A percentile compares a stretch with the other conserved stretches of the same genome.
These are phyloP conservation scores for Cyclocybe cylindracea DNA, from an alignment of 768 basidiomycete species.

Conservation along the genomic window DNA sequence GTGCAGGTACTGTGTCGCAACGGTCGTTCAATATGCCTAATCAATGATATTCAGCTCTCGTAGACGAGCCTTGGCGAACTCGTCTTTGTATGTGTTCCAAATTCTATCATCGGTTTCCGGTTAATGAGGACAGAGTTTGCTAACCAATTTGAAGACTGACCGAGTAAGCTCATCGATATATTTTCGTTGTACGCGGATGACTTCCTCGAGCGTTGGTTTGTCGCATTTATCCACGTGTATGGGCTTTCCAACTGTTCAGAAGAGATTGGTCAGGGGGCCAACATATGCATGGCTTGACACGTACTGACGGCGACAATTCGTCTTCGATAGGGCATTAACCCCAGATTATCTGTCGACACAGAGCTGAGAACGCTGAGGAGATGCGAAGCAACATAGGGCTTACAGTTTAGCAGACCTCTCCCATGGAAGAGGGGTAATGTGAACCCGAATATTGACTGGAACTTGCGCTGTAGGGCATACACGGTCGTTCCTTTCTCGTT, in stretches of 20 bases:
- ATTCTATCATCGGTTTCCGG: conserved; percentile 52
- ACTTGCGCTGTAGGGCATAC: conserved; percentile 84
- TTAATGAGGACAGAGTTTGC: background rate
- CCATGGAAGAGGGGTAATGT: conserved; percentile 98
- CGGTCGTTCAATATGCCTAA: background rate
- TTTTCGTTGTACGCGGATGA: conserved; percentile 74
- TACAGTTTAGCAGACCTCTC: conserved; percentile 92
- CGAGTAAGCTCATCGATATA: conserved; percentile 94
- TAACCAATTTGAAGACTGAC: conserved; percentile 41
- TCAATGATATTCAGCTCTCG: conserved; percentile 80
- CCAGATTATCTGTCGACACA: conserved; percentile 74
- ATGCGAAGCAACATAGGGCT: conserved; percentile 19
- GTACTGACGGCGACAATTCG: conserved; percentile 95
- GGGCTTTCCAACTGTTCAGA: conserved; percentile 76
- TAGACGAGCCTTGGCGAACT: conserved; percentile 82
- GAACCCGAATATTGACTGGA: conserved; percentile 92
- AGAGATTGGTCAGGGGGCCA: background rate
- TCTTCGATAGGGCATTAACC: conserved; percentile 93
- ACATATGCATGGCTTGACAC: conserved; percentile 33
- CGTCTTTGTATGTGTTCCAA: conserved; percentile 95
- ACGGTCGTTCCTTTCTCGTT: conserved; percentile 91
- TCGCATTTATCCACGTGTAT: conserved; percentile 77
- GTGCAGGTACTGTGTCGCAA: too few relatives aligned
- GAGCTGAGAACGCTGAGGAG: background rate
- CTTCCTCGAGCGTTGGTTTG: conserved; percentile 79